Base-by-base conservation (phyloP, 2,329 filamentous ascomycete genomes). In the Ophiosphaerella korrae region DNA sequence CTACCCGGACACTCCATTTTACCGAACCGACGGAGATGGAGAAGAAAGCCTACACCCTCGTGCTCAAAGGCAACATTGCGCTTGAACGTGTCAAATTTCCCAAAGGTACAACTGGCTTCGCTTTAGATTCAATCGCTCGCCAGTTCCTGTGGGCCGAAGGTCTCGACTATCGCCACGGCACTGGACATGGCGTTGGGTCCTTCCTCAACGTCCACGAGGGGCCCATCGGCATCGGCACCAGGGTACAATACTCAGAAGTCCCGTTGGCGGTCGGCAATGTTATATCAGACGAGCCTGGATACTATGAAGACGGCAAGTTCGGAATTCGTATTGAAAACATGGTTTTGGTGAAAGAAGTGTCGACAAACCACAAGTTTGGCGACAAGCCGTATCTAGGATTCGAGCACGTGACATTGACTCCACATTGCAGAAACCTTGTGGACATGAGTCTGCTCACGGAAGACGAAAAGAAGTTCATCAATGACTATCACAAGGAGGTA, bases 151-250 rank as follows among this genome's bases (percentile, higher is more conserved):
- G 94, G 94, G 88, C 90, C 68, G 83, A 93, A 67, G 94, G 94
- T 0, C 80, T 99, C 11, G 94, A 99, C 71, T 99, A 97, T 75
- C 86, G 94, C 33, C 94, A 99, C 71, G 94, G 94, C 49, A 99
- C 94, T 4, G 94, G 94, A 8, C 94, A 99, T 71, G 94, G 94
- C 37, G 89, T 99, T 32, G 94, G 94, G 24, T 96, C 92, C 1
- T 99, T 88, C 75, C 78, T 99, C 61, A 99, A 99, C 62, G 94
- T 99, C 0, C 94, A 99, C 71, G 94, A 99, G 76, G 94, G 94
- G 0, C 94, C 94, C 1, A 96, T 99, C 55, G 94, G 94, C 16
- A 95, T 99, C 53, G 94, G 94, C 24, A 97, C 92, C 8, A 84
- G 94, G 38, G 85, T 95, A 34, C 90, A 95, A 64, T 97, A 93